These are phyloP conservation scores for Monascus purpureus DNA, from an alignment of 495 filamentous ascomycete species.

Conservation along the genomic window DNA sequence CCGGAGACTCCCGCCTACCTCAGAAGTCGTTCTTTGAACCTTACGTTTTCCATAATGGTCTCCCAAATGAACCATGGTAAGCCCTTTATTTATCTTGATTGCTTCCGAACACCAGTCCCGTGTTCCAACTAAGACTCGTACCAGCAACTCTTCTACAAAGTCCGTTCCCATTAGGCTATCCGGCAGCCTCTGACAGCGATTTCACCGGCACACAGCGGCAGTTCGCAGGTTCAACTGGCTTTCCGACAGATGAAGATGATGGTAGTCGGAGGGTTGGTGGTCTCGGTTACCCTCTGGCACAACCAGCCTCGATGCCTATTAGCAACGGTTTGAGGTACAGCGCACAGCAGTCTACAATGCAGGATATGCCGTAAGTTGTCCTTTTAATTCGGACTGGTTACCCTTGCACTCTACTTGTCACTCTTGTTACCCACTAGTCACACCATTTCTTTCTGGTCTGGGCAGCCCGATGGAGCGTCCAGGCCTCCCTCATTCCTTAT, in stretches of 20 bases:
- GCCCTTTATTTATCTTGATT: not conserved
- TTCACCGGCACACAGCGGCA: slow-evolving; percentile 21
- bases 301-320: slow-evolving; percentile 27
- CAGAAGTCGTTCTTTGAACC: too few relatives aligned
- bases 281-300: slow-evolving; percentile 18
- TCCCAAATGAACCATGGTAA: slow-evolving; percentile 3
- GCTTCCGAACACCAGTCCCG: not conserved
- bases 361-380: slow-evolving; percentile 36
- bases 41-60: too few relatives aligned
- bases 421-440: slow-evolving; percentile 24
- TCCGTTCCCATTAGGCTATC: slow-evolving; percentile 23
- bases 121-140: not conserved
- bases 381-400: slow-evolving; percentile 22
- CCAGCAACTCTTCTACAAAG: slow-evolving; percentile 23
- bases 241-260: slow-evolving; percentile 29
- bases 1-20: too few relatives aligned
- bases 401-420: slow-evolving; percentile 21
- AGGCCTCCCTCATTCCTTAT: slow-evolving; percentile 1
- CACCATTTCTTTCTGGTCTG: slow-evolving; percentile 22
- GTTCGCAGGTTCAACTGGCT: slow-evolving; percentile 19
- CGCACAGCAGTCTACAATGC: slow-evolving; percentile 28
- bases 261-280: slow-evolving; percentile 26
- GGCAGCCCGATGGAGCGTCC: slow-evolving; percentile 15
- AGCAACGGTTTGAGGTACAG: slow-evolving; percentile 35
- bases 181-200: slow-evolving; percentile 26